Base-by-base conservation (phyloP, 208 protist species). In the Endotrypanum monterogeii region DNA sequence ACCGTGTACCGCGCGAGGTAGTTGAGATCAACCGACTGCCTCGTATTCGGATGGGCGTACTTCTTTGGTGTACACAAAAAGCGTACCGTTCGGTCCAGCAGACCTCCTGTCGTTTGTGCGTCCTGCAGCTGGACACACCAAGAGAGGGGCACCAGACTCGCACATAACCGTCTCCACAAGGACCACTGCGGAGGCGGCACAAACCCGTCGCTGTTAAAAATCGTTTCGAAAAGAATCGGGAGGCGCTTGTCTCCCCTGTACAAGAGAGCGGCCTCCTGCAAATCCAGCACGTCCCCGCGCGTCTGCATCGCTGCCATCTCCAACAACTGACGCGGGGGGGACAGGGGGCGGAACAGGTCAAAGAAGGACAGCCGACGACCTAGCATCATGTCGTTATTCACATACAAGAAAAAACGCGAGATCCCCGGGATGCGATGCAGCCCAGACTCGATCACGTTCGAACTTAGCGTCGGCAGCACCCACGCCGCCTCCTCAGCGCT, bases 361-460 rank as follows among this genome's bases (percentile, higher is more conserved):
- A 89, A 85, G 30, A 85, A 32, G 0, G 82, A 87, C 28, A 89
- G 39, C 23, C 39, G 71, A 0, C 79, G 79, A 30, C 82, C 80
- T 2, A 86, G 25, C 7, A 89, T 57, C 82, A 87, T 87, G 74
- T 89, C 85, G 35, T 89, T 89, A 63, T 81, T 80, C 39, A 85
- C 73, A 79, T 89, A 87, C 55, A 80, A 41, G 41, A 83, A 86
- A 62, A 83, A 89, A 37, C 82, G 85, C 7, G 82, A 83, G 32
- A 86, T 55, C 39, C 63, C 69, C 1, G 79, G 82, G 11, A 89
- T 84, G 35, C 82, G 85, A 67, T 89, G 79, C 48, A 86, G 69
- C 25, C 60, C 65, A 2, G 82, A 80, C 61, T 87, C 83, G 41
- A 87, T 84, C 35, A 67, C 74, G 55, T 78, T 69, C 18, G 83